phyloP scores from a whole-genome alignment of 768 basidiomycete species.

The Mycena galericulata region DNA sequence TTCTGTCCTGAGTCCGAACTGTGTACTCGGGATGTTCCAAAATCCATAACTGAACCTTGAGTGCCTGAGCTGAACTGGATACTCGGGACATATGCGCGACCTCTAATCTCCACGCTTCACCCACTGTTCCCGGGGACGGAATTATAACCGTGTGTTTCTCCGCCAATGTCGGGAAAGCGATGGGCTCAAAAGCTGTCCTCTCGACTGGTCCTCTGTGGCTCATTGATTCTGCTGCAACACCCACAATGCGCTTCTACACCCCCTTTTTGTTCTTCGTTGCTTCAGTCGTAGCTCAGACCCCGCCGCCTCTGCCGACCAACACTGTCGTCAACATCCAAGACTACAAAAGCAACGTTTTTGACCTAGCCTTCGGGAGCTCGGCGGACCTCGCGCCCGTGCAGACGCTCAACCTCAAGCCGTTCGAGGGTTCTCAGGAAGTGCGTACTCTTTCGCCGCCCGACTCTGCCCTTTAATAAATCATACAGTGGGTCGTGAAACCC shows the following conservation, averaged over 20 bases:
- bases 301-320: neutral
- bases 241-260: neutral
- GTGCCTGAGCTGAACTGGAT: too few species aligned
- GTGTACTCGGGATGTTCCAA: too few species aligned
- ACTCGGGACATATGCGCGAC: too few species aligned
- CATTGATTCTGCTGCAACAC: neutral
- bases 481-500: neutral
- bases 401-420: neutral
- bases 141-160: neutral
- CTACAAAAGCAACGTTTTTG: conserved; percentile 11
- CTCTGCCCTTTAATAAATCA: neutral
- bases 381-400: conserved; percentile 5
- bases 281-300: neutral
- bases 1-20: too few species aligned
- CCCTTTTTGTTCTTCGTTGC: neutral
- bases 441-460: neutral
- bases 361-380: conserved; percentile 3
- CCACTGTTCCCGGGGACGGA: neutral
- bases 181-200: neutral
- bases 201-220: neutral
- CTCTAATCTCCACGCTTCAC: neutral
- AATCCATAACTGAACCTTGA: too few species aligned
- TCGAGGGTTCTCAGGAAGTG: neutral
- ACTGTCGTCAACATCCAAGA: conserved; percentile 4
- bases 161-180: neutral